Base-by-base conservation (phyloP, 176 grass and related monocot species). In the Zoysia japonica region DNA sequence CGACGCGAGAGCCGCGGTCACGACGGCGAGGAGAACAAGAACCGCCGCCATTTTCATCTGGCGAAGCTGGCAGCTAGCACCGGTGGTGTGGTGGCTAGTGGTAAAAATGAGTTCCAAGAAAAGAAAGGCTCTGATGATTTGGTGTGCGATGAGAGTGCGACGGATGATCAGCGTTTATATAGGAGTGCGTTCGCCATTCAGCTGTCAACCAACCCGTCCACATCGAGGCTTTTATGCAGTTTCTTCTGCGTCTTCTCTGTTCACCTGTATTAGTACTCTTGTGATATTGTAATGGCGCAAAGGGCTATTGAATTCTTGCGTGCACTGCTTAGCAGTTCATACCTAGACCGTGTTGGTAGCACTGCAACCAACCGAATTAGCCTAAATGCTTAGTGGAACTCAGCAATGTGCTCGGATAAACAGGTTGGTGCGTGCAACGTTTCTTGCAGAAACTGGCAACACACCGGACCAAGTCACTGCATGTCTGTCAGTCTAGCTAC, bases 201-300 rank as follows among this genome's bases (percentile, higher is more conserved):
- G 38, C 68, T 61, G 62, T 86, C 65, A 84, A 88, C 73, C 82
- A 85, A 82, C 78, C 39, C 7, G 2, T 44, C 51, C 42, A 61
- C 67, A 84, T 87, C 52, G 4, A 76, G 17, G 60, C 56, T 61
- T 20, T 83, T 20, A 19, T 65, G 47, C 65, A 11, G 64, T 80
- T 76, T 76, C 82, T 85, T 89, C 35, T 45, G 8, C 70, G 13
- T 64, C 15, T 43, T 19, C 70, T n/a, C 56, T 5, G 72, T 57
- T 56, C 60, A 11, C 75, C 62, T 38, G 35, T 59, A 59, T 59
- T 2, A 1, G 8, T 19, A 59, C 17, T 59, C 17, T 20, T 20
- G 17, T 59, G 2, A 20, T 59, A 19, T 59, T 59, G 6, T 9
- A 19, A 9, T 20, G 17, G 14, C 16, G 52, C 3, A 54, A 19